Percentiles rank a stretch among this genome's conserved stretches.
These are phyloP conservation scores for Candida andamanensis DNA, from an alignment of 805 yeast genomes.

Conservation along the genomic window DNA sequence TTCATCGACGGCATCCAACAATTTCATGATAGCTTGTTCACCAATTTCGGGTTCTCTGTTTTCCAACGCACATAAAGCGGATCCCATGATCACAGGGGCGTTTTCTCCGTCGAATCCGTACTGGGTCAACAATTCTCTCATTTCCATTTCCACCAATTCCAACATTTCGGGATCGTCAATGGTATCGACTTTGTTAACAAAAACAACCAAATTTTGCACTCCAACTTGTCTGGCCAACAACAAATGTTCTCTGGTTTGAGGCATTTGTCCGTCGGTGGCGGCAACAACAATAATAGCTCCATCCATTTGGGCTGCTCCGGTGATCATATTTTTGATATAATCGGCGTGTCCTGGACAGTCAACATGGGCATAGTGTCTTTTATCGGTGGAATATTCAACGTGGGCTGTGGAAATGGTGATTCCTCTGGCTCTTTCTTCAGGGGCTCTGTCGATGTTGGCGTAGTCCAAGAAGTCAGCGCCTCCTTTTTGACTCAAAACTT, in stretches of 20 bases:
- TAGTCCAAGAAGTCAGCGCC: constrained; percentile 94
- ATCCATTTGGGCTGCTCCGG: constrained; percentile 99
- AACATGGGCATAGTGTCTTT: constrained; percentile 95
- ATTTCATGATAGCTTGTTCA: constrained; percentile 70
- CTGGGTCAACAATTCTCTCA: constrained; percentile 88
- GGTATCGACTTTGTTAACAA: constrained; percentile 96
- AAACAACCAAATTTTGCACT: constrained; percentile 94
- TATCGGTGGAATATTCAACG: constrained; percentile 92
- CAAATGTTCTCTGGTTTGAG: constrained; percentile 98
- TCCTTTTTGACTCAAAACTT: constrained; percentile 80
- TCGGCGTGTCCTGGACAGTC: constrained; percentile 83
- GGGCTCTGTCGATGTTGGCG: constrained; percentile 91
- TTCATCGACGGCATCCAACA: constrained; percentile 89
- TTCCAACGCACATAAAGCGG: constrained; percentile 95
- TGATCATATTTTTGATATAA: constrained; percentile 97
- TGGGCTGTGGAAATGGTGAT: constrained; percentile 97
- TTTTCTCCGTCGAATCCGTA: constrained; percentile 98
- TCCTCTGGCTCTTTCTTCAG: constrained; percentile 99
- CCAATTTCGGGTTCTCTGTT: constrained; percentile 88
- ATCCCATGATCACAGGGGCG: constrained; percentile 97
- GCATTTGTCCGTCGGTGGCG: constrained; percentile 99
- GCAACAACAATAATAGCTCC: constrained; percentile 98
- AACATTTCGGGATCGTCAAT: constrained; percentile 98
- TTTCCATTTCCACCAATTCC: constrained; percentile 99
- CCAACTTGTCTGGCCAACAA: constrained; percentile 99